phyloP scores from a whole-genome alignment of 1,284 basidiomycete genomes.

The Microstroma glucosiphilum region DNA sequence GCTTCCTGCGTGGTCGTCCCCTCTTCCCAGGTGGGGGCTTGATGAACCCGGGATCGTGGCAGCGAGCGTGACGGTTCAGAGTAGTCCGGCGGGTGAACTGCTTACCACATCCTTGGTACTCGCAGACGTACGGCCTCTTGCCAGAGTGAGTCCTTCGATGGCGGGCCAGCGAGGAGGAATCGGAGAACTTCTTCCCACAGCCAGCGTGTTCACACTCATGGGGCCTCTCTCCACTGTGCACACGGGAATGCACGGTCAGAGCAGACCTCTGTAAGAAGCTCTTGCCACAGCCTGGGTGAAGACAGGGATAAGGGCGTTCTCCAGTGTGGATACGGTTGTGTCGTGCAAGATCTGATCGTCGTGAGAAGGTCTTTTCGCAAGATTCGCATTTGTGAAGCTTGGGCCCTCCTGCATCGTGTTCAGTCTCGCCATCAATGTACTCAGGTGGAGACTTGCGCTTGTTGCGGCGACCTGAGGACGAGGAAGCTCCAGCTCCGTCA shows the following conservation, averaged over 20 bases:
- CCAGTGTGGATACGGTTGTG: constrained; percentile 83
- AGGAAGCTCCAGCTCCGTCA: constrained; percentile 9
- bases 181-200: constrained; percentile 60
- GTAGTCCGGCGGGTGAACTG: constrained; percentile 50
- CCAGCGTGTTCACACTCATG: constrained; percentile 63
- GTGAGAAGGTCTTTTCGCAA: constrained; percentile 47
- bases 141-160: constrained; percentile 68
- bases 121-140: constrained; percentile 51
- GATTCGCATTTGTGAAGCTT: constrained; percentile 47
- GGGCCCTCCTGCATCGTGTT: constrained; percentile 48
- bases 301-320: constrained; percentile 66
- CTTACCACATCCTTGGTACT: constrained; percentile 44
- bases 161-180: constrained; percentile 58
- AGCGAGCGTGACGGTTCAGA: constrained; percentile 46
- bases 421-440: constrained; percentile 17
- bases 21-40: constrained; percentile 24
- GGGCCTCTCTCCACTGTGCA: constrained; percentile 82
- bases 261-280: constrained; percentile 44
- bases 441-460: constrained; percentile 14
- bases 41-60: constrained; percentile 40
- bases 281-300: constrained; percentile 55
- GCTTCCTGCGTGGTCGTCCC: constrained; percentile 6
- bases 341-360: constrained; percentile 45
- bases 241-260: constrained; percentile 73
- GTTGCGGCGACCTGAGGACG: constrained; percentile 15